Conservation (phyloP, 1,139 yeast genomes). For the Spencermartinsiella ligniputridi region DNA sequence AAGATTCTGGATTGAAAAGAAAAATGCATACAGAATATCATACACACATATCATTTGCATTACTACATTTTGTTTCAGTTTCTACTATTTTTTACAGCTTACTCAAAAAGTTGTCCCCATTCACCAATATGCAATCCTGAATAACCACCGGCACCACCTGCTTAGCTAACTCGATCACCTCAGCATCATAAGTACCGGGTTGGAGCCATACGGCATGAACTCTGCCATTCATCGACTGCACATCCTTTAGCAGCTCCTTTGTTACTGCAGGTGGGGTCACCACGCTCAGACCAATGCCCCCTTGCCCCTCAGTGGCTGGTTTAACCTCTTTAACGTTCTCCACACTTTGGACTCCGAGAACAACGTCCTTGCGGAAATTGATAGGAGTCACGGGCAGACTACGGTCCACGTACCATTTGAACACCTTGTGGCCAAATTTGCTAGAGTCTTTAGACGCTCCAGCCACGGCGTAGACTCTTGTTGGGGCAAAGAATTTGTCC, state of each 20-base stretch:
- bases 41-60: not conserved
- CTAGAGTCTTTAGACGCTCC: constrained; percentile 67
- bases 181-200: constrained; percentile 66
- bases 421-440: constrained; percentile 69
- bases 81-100: constrained; percentile 19
- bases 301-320: constrained; percentile 25
- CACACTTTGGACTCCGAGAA: constrained; percentile 45
- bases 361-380: constrained; percentile 50
- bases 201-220: constrained; percentile 75
- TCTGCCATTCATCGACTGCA: constrained; percentile 32
- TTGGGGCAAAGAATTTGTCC: constrained; percentile 46
- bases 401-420: constrained; percentile 62
- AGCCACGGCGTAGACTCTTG: constrained; percentile 57
- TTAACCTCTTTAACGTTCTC: constrained; percentile 37
- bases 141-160: constrained; percentile 42
- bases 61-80: not conserved
- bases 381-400: constrained; percentile 61
- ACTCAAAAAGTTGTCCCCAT: constrained; percentile 55
- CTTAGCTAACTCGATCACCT: constrained; percentile 46
- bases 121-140: constrained; percentile 65
- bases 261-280: constrained; percentile 72
- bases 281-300: constrained; percentile 38
- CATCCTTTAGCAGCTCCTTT: constrained; percentile 42
- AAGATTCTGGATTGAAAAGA: constrained; percentile 25
- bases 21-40: not conserved